A percentile compares a stretch with the other conserved stretches of the same genome.
Conservation (phyloP, 805 yeast genomes). For the Saccharomycopsis sp. region DNA sequence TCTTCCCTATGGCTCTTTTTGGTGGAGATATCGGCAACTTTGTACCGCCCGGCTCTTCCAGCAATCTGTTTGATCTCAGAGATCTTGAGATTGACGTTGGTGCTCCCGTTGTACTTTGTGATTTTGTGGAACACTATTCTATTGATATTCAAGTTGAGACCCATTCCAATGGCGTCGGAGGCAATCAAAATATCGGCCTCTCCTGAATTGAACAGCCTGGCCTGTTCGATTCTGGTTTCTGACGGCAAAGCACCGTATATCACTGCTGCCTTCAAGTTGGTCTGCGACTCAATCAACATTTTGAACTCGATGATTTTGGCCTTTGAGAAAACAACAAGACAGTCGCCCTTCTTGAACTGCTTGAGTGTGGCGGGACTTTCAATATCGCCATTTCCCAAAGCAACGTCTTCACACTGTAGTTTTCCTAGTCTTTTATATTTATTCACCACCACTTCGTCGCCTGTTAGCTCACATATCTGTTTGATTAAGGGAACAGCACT, state of each 20-base stretch:
- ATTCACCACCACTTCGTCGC: conserved; percentile 71
- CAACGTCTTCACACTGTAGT: conserved; percentile 42
- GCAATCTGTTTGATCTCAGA: conserved; percentile 87
- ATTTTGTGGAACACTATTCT: conserved; percentile 69
- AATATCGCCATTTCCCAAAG: conserved; percentile 22
- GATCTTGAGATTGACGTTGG: conserved; percentile 39
- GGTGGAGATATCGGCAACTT: conserved; percentile 26
- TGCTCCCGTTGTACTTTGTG: conserved; percentile 63
- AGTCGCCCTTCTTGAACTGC: conserved; percentile 66
- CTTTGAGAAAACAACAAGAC: conserved; percentile 83
- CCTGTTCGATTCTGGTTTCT: conserved; percentile 84
- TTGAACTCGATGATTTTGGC: conserved; percentile 62
- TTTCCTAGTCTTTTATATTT: conserved; percentile 71
- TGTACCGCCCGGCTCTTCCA: conserved; percentile 90
- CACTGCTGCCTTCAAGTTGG: conserved; percentile 70
- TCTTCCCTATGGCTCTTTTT: not conserved
- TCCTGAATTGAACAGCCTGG: conserved; percentile 71
- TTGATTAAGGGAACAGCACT: conserved; percentile 66
- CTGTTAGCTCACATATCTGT: conserved; percentile 57
- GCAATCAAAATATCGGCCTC: conserved; percentile 81
- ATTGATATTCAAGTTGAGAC: conserved; percentile 77
- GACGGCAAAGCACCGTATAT: conserved; percentile 96
- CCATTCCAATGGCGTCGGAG: conserved; percentile 98
- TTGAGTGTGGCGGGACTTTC: conserved; percentile 28
- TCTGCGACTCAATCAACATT: conserved; percentile 56